Base-by-base conservation (phyloP, 345 rosid genomes). In the Dipteronia sinensis region DNA sequence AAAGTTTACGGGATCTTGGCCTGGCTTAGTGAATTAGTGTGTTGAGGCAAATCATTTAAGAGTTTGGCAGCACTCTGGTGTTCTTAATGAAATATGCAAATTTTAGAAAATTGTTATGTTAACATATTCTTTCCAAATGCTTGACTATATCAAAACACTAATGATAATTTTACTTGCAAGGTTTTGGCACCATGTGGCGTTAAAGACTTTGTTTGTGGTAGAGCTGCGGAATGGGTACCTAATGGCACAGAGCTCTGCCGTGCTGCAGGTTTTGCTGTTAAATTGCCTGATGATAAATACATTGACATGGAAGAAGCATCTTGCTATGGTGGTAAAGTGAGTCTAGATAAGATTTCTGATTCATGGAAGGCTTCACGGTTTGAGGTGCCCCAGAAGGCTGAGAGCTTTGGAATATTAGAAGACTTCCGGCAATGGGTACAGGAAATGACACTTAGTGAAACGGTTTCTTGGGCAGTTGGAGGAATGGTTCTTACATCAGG, bases 211-310 rank as follows among this genome's bases (percentile, higher is more conserved):
- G 81, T 97, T 75, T 97, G 99, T 79, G 94, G 94, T 66, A 89
- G 82, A 85, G 98, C 91, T 79, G 86, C 93, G 1, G 84, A 89
- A 83, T 92, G 97, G 93, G 93, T 88, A 17, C 81, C 93, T 59
- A 97, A 97, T 64, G 98, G 98, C 77, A 88, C 98, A 46, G 90
- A 94, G 63, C 86, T 94, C 81, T 97, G 98, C 77, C 90, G 42
- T 42, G 92, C 98, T 74, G 90, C 91, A 72, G 98, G 99, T 73
- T 97, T 94, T 71, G 58, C 90, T 58, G 94, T 94, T 77, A 79
- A 86, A 76, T 34, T 68, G 59, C 70, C 78, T 31, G 83, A 84
- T 51, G 73, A 74, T 76, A 44, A 67, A n/a, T 55, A 73, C 27
- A 16, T 25, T 75, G 88, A 71, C 31, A 77, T 69, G 56, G 91